Percentiles rank a stretch among this genome's conserved stretches.
phyloP scores from a whole-genome alignment of 768 basidiomycete genomes.

The Cantharellus anzutake region DNA sequence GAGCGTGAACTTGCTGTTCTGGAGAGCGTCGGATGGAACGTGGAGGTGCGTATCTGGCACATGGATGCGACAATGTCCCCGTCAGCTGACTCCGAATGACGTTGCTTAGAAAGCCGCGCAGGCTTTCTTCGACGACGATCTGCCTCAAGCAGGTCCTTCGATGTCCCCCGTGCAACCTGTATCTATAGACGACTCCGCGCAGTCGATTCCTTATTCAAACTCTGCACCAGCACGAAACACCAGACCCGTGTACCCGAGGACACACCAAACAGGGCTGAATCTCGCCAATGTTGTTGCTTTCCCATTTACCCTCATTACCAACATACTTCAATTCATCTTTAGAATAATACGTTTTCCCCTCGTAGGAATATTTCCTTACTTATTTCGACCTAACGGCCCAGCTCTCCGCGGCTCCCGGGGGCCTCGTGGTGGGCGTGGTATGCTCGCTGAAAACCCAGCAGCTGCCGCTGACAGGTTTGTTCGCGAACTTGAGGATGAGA shows the following conservation, averaged over 20 bases:
- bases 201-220: slow-evolving; percentile 11
- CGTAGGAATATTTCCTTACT: slow-evolving; percentile 37
- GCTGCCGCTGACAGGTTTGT: slow-evolving; percentile 59
- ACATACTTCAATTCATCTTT: slow-evolving; percentile 45
- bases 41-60: slow-evolving; percentile 29
- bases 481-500: slow-evolving; percentile 65
- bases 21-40: slow-evolving; percentile 47
- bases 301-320: slow-evolving; percentile 39
- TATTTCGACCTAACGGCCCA: slow-evolving; percentile 46
- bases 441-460: slow-evolving; percentile 22
- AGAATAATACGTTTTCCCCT: slow-evolving; percentile 47
- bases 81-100: slow-evolving; percentile 10
- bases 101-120: slow-evolving; percentile 34
- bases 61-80: slow-evolving; percentile 4
- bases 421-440: not conserved
- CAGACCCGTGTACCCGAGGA: not conserved
- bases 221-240: not conserved
- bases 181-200: slow-evolving; percentile 34
- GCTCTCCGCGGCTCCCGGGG: slow-evolving; percentile 27
- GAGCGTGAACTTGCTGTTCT: slow-evolving; percentile 43
- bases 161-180: slow-evolving; percentile 3
- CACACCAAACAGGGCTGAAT: slow-evolving; percentile 8
- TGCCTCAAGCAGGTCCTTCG: slow-evolving; percentile 5
- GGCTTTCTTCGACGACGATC: slow-evolving; percentile 29
- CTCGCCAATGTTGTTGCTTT: slow-evolving; percentile 20